Conservation (phyloP, 371 early-diverging fungal genomes). For the Apophysomyces elegans region DNA sequence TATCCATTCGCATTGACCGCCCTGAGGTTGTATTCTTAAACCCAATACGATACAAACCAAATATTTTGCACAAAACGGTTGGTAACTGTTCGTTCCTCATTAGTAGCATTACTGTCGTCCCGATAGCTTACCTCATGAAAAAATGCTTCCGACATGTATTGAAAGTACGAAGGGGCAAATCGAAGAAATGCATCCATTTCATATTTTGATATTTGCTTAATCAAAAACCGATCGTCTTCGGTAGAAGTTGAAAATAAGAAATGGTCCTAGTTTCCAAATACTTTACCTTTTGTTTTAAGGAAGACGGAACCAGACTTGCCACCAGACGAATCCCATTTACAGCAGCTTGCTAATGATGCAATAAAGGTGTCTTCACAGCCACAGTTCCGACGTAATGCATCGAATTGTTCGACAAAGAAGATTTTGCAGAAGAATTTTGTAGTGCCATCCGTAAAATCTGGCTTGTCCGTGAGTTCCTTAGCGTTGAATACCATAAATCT, state of each 20-base stretch:
- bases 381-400: conserved; percentile 82
- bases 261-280: not conserved
- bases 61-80: conserved; percentile 90
- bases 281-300: conserved; percentile 74
- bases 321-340: conserved; percentile 82
- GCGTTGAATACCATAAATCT: not conserved
- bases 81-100: conserved; percentile 56
- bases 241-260: conserved; percentile 7
- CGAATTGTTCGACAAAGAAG: conserved; percentile 93
- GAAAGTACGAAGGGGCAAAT: conserved; percentile 93
- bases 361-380: conserved; percentile 85
- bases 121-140: conserved; percentile 67
- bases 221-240: conserved; percentile 86
- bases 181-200: conserved; percentile 90
- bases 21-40: conserved; percentile 83
- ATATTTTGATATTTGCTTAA: conserved; percentile 87
- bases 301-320: conserved; percentile 93
- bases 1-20: conserved; percentile 83
- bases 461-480: not conserved
- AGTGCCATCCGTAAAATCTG: conserved; percentile 73
- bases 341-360: conserved; percentile 85
- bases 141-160: conserved; percentile 84
- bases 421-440: conserved; percentile 85
- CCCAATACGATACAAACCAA: conserved; percentile 90
- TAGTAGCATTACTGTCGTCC: not conserved